Percentiles rank a stretch among this genome's conserved stretches.
Evolutionary conservation across 495 filamentous ascomycete species (phyloP).

Genomic region (Penicillium dipodomyicola): DNA sequence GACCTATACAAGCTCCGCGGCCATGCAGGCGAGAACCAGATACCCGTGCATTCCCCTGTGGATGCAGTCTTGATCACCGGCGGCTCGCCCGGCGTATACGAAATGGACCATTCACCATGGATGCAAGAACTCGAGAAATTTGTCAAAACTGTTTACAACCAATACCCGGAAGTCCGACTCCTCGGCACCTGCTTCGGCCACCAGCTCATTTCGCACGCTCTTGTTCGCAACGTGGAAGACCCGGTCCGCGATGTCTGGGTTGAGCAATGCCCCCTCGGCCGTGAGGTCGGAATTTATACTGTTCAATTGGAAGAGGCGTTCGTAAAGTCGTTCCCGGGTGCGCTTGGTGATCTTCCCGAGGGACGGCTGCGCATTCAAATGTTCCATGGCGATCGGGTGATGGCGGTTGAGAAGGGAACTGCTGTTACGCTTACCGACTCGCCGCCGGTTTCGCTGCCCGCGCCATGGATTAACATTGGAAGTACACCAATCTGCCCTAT

Average conservation of each 20-base stretch:
- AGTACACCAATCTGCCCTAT: constrained; percentile 35
- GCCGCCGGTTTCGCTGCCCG: constrained; percentile 27
- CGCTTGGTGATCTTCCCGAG: constrained; percentile 14
- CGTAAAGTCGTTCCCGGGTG: constrained; percentile 20
- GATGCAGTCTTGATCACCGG: constrained; percentile 38
- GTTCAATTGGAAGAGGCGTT: constrained; percentile 29
- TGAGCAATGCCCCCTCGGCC: constrained; percentile 31
- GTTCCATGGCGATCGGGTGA: constrained; percentile 41
- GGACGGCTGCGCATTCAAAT: constrained; percentile 34
- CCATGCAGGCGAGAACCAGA: constrained; percentile 6
- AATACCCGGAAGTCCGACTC: constrained; percentile 38
- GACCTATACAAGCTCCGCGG: constrained; percentile 27
- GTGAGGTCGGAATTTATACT: constrained; percentile 35
- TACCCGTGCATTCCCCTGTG: constrained; percentile 22
- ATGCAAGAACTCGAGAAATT: constrained; percentile 30
- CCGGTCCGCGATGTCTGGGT: constrained; percentile 27
- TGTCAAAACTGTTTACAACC: constrained; percentile 30
- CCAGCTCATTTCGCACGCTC: constrained; percentile 39
- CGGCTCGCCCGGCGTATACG: constrained; percentile 31
- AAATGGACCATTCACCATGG: constrained; percentile 32
- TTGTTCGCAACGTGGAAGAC: constrained; percentile 25
- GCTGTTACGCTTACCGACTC: constrained; percentile 20
- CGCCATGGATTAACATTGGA: constrained; percentile 36
- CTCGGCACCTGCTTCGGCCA: constrained; percentile 44
- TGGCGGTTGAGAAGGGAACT: constrained; percentile 26